Evolutionary conservation across 31 red algal genomes (phyloP).

Genomic region (Endocladia muricata): DNA sequence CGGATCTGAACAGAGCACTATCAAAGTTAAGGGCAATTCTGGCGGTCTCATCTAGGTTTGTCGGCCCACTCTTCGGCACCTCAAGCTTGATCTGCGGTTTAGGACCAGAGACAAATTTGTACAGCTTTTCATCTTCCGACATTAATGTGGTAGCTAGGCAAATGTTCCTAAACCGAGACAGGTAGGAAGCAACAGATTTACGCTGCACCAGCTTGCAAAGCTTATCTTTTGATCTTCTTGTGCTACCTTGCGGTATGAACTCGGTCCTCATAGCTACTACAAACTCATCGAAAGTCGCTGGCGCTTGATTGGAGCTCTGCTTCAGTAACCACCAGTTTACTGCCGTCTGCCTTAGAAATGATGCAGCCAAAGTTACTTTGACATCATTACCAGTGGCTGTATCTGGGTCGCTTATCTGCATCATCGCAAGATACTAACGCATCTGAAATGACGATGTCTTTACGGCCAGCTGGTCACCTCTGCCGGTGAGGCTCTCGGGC

Average conservation of each 20-base stretch:
- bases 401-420: too few relatives aligned
- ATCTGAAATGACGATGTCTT: too few relatives aligned
- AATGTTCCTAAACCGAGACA: constrained; percentile 1
- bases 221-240: neutral
- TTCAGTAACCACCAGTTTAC: neutral
- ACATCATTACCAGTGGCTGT: too few relatives aligned
- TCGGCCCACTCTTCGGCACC: neutral
- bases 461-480: too few relatives aligned
- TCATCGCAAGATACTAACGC: too few relatives aligned
- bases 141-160: neutral
- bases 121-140: neutral
- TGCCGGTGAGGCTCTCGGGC: too few relatives aligned
- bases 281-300: neutral
- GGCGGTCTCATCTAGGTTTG: neutral
- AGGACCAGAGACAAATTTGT: neutral
- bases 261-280: neutral
- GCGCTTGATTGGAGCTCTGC: neutral
- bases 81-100: neutral
- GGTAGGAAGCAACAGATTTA: neutral
- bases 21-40: neutral
- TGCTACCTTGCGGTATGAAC: neutral
- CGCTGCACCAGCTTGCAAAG: neutral
- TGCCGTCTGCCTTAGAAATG: neutral
- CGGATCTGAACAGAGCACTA: neutral
- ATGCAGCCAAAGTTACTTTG: neutral